These are phyloP conservation scores for Bassia scoparia DNA, from an alignment of 148 eudicot genomes.

Conservation along the genomic window DNA sequence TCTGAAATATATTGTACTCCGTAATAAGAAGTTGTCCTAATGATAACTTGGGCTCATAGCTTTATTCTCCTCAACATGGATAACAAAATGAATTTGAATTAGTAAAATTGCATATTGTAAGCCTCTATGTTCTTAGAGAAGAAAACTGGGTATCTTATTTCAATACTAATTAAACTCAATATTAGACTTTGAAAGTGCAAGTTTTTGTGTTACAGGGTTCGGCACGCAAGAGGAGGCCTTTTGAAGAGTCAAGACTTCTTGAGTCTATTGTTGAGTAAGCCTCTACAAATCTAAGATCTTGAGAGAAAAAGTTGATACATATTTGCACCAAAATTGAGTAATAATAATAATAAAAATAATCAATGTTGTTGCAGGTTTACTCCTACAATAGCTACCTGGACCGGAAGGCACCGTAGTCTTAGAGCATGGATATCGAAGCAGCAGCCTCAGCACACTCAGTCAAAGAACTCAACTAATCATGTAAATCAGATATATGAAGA, in stretches of 20 bases:
- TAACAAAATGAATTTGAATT: too few species aligned
- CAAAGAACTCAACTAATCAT: slow-evolving; percentile 52
- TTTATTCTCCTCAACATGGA: too few species aligned
- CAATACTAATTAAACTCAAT: not conserved
- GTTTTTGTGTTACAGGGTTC: slow-evolving; percentile 40
- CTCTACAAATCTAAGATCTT: too few species aligned
- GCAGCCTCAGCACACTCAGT: slow-evolving; percentile 57
- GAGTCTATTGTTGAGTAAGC: slow-evolving; percentile 73
- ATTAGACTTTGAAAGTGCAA: not conserved
- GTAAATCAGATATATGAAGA: slow-evolving; percentile 22
- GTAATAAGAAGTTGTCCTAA: too few species aligned
- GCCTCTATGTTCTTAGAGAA: too few species aligned
- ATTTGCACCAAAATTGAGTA: not conserved
- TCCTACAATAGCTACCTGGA: slow-evolving; percentile 87
- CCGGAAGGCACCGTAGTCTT: slow-evolving; percentile 82
- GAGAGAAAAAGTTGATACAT: not conserved
- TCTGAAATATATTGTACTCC: too few species aligned
- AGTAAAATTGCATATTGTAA: too few species aligned
- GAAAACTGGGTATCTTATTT: too few species aligned
- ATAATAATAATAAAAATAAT: not conserved
- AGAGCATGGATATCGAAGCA: slow-evolving; percentile 79
- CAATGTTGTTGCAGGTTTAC: slow-evolving; percentile 36
- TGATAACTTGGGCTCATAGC: too few species aligned
- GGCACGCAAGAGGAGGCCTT: slow-evolving; percentile 18
- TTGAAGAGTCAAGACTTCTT: slow-evolving; percentile 46